A percentile compares a stretch with the other conserved stretches of the same genome.
Conservation (phyloP, 768 basidiomycete species). For the Boletus barrowsii region DNA sequence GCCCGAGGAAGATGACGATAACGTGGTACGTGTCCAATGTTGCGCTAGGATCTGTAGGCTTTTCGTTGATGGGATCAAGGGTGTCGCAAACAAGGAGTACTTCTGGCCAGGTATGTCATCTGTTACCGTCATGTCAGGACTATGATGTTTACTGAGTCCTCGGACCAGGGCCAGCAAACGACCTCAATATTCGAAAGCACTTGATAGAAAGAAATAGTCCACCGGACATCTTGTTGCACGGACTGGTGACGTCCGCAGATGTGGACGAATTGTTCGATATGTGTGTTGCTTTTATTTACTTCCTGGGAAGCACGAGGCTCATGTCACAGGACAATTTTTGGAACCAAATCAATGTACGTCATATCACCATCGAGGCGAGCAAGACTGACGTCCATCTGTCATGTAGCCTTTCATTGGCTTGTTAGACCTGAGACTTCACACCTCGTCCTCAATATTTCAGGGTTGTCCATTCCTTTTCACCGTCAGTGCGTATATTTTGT, state of each 20-base stretch:
- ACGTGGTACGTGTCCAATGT: constrained; percentile 44
- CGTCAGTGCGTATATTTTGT: constrained; percentile 52
- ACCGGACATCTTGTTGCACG: constrained; percentile 79
- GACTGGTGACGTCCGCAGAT: constrained; percentile 71
- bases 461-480: constrained; percentile 90
- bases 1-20: constrained; percentile 57
- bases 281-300: constrained; percentile 39
- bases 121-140: background rate
- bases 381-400: background rate
- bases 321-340: constrained; percentile 52
- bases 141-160: background rate
- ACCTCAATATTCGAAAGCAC: constrained; percentile 66
- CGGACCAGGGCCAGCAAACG: constrained; percentile 64
- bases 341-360: constrained; percentile 61
- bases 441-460: constrained; percentile 71
- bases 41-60: background rate
- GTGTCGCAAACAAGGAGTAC: constrained; percentile 76
- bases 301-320: background rate
- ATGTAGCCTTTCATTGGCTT: constrained; percentile 65
- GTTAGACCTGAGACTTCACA: constrained; percentile 79
- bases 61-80: constrained; percentile 38
- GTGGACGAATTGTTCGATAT: constrained; percentile 83
- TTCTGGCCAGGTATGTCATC: constrained; percentile 64
- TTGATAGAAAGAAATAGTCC: constrained; percentile 77
- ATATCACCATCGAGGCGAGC: background rate